phyloP scores from a whole-genome alignment of 2,329 filamentous ascomycete genomes.

The Dothiorella sarmentorum region DNA sequence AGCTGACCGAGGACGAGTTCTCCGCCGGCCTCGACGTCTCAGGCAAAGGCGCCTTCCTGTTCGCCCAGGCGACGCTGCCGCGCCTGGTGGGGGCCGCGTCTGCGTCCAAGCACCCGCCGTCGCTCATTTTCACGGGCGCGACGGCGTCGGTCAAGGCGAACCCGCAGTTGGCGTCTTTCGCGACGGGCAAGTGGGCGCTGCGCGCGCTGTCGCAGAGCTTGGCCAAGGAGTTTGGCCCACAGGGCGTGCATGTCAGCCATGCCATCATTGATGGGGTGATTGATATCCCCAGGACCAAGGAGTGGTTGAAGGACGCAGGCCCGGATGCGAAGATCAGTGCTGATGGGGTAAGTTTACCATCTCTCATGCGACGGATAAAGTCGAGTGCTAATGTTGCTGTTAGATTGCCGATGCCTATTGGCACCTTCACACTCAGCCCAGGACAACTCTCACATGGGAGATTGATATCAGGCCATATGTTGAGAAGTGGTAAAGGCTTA shows the following conservation, averaged over 20 bases:
- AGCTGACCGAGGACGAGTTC: constrained; percentile 58
- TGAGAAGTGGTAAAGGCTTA: constrained; percentile 67
- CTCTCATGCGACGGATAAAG: background rate
- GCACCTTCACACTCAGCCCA: constrained; percentile 76
- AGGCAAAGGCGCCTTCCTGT: constrained; percentile 66
- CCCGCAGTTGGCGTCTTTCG: constrained; percentile 67
- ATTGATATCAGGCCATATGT: constrained; percentile 75
- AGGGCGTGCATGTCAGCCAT: constrained; percentile 80
- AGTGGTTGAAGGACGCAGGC: constrained; percentile 53
- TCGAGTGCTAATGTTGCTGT: constrained; percentile 18
- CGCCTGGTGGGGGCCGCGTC: constrained; percentile 53
- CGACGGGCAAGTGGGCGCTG: constrained; percentile 75
- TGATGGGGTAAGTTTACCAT: constrained; percentile 61
- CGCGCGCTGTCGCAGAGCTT: constrained; percentile 71
- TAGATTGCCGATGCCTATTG: constrained; percentile 87
- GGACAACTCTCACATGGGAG: constrained; percentile 77
- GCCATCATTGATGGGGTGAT: constrained; percentile 82
- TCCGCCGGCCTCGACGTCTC: constrained; percentile 46
- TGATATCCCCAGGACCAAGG: constrained; percentile 70
- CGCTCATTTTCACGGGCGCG: constrained; percentile 81
- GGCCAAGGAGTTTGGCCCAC: constrained; percentile 77
- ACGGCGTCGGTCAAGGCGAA: constrained; percentile 75
- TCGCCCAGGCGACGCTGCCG: constrained; percentile 69
- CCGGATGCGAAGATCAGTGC: constrained; percentile 68
- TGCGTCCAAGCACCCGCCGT: constrained; percentile 63